Conservation (phyloP, 2,329 filamentous ascomycete species). For the Botryotinia convoluta region DNA sequence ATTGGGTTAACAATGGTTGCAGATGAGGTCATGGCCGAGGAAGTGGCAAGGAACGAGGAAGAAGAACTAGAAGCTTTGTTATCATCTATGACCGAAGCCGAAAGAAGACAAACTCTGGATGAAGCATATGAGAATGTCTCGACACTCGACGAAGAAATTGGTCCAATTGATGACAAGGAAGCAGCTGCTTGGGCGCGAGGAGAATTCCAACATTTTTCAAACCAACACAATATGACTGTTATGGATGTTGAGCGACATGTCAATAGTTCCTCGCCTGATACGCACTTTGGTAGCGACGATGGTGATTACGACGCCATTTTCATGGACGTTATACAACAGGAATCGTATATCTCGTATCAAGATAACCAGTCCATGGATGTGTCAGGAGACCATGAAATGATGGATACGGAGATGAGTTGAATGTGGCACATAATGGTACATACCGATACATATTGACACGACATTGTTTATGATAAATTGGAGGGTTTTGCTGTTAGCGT, state of each 20-base stretch:
- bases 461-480: constrained; percentile 6
- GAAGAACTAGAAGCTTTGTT: constrained; percentile 58
- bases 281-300: constrained; percentile 46
- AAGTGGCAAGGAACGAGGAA: constrained; percentile 51
- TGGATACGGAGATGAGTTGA: constrained; percentile 22
- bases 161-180: constrained; percentile 5
- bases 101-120: constrained; percentile 7
- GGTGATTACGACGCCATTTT: constrained; percentile 64
- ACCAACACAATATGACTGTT: not conserved
- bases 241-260: constrained; percentile 16
- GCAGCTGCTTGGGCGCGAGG: not conserved
- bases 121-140: constrained; percentile 15
- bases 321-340: constrained; percentile 58
- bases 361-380: not conserved
- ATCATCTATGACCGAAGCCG: constrained; percentile 45
- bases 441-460: not conserved
- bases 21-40: constrained; percentile 49
- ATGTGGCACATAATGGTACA: not conserved
- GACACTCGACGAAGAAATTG: constrained; percentile 18
- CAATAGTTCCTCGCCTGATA: constrained; percentile 23
- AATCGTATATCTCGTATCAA: constrained; percentile 33
- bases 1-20: constrained; percentile 12
- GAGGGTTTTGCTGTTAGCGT: constrained; percentile 25
- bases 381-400: constrained; percentile 25
- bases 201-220: constrained; percentile 6